phyloP scores from a whole-genome alignment of 805 yeast species.

The Yamadazyma sp. region DNA sequence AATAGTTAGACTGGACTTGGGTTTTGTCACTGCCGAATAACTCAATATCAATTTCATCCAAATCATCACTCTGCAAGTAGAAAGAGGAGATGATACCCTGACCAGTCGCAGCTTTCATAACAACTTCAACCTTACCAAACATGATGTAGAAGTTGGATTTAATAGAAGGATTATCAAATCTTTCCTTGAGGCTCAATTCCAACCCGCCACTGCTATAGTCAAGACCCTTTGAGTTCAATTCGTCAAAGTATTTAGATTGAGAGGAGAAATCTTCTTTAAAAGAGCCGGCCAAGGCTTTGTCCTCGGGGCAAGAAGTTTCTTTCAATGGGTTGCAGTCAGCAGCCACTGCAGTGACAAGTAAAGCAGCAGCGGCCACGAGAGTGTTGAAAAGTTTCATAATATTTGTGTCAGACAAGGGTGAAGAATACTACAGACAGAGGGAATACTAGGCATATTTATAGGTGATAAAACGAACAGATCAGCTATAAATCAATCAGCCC shows the following conservation, averaged over 20 bases:
- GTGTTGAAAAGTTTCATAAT: conserved; percentile 13
- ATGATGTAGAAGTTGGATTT: conserved; percentile 78
- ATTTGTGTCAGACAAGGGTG: too few relatives aligned
- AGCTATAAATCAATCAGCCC: neutral
- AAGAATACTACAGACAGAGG: conserved; percentile 3
- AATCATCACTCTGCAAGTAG: conserved; percentile 76
- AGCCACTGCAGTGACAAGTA: conserved; percentile 2
- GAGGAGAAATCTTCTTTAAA: conserved; percentile 28
- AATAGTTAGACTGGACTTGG: conserved; percentile 76
- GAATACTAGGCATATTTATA: neutral
- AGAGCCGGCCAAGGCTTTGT: conserved; percentile 29
- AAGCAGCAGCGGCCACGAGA: conserved; percentile 11
- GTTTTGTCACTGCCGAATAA: conserved; percentile 79
- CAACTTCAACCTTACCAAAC: conserved; percentile 83
- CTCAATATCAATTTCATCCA: conserved; percentile 88
- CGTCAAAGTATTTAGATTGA: conserved; percentile 22
- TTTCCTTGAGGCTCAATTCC: conserved; percentile 53
- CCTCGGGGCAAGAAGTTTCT: conserved; percentile 27
- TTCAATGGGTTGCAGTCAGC: conserved; percentile 30
- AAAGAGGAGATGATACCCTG: conserved; percentile 78
- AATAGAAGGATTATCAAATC: conserved; percentile 77
- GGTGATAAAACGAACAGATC: neutral
- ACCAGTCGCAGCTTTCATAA: conserved; percentile 72
- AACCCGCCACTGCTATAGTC: conserved; percentile 57
- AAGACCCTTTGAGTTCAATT: conserved; percentile 22